A percentile compares a stretch with the other conserved stretches of the same genome.
Evolutionary conservation across 176 grass and related monocot genomes (phyloP).

Genomic region (Avena atlantica): DNA sequence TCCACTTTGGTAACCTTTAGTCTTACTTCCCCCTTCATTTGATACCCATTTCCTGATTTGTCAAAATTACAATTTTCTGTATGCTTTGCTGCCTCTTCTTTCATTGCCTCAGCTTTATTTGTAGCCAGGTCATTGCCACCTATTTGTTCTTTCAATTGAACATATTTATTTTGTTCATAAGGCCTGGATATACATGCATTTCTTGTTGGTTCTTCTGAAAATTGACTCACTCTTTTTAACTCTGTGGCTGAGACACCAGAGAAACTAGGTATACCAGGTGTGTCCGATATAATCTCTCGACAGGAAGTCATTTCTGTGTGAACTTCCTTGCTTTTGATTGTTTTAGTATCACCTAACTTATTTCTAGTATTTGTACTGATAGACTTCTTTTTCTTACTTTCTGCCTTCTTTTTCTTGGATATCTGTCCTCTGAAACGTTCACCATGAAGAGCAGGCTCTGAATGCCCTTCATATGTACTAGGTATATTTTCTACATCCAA

Average conservation of each 20-base stretch:
- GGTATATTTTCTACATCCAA: constrained; percentile 35
- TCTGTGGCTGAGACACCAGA: constrained; percentile 19
- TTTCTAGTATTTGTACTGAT: constrained; percentile 42
- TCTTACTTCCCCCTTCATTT: constrained; percentile 45
- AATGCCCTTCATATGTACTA: constrained; percentile 34
- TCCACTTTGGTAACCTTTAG: constrained; percentile 46
- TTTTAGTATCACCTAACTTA: constrained; percentile 36
- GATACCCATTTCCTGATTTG: constrained; percentile 36
- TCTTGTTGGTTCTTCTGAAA: constrained; percentile 43
- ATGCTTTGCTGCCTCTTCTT: constrained; percentile 45
- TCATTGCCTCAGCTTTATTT: constrained; percentile 43
- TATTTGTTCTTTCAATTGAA: constrained; percentile 18
- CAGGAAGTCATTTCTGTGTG: constrained; percentile 21
- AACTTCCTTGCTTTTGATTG: constrained; percentile 34
- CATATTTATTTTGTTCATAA: constrained; percentile 40
- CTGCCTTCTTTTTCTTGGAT: constrained; percentile 46
- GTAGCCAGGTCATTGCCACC: constrained; percentile 36
- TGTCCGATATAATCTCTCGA: constrained; percentile 42
- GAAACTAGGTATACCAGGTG: constrained; percentile 22
- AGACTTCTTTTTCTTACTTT: constrained; percentile 46
- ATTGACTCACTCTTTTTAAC: constrained; percentile 18
- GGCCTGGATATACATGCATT: constrained; percentile 26
- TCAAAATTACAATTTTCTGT: constrained; percentile 45
- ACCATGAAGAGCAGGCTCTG: constrained; percentile 19
- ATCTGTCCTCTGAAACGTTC: constrained; percentile 40